A percentile compares a stretch with the other conserved stretches of the same genome.
Evolutionary conservation across 208 protist genomes (phyloP).

Genomic region (Leishmania arabica): DNA sequence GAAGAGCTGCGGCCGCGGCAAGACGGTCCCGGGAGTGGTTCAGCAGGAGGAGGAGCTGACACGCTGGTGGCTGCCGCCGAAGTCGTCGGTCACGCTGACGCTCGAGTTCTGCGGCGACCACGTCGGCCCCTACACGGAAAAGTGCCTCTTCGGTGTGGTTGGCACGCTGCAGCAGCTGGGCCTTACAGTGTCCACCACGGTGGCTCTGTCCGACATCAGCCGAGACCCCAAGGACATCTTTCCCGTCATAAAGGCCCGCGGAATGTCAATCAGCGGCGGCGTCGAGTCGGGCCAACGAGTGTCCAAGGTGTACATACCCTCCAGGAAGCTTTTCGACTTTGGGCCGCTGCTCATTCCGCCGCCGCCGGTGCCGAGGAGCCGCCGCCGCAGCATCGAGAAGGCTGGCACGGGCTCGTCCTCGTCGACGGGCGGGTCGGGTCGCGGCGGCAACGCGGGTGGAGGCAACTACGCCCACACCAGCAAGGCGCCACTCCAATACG

Average conservation of each 20-base stretch:
- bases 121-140: constrained; percentile 33
- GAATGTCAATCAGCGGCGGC: constrained; percentile 12
- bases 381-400: constrained; percentile 40
- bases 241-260: constrained; percentile 40
- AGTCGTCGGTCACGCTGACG: constrained; percentile 60
- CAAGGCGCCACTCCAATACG: neutral
- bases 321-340: constrained; percentile 92
- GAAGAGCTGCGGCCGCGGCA: constrained; percentile 35
- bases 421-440: constrained; percentile 2
- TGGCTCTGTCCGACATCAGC: constrained; percentile 85
- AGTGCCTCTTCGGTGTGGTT: constrained; percentile 82
- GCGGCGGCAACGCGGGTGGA: neutral
- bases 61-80: constrained; percentile 84
- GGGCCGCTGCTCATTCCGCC: constrained; percentile 91
- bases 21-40: constrained; percentile 23
- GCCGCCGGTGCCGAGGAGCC: constrained; percentile 30
- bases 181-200: constrained; percentile 49
- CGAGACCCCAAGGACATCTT: constrained; percentile 91
- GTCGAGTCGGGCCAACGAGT: constrained; percentile 4
- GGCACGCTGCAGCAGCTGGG: constrained; percentile 70
- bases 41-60: constrained; percentile 64
- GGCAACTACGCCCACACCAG: neutral
- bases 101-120: constrained; percentile 85
- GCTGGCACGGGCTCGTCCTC: neutral
- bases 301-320: constrained; percentile 69